phyloP scores from a whole-genome alignment of 306 rosid genomes.

The Albizia julibrissin region DNA sequence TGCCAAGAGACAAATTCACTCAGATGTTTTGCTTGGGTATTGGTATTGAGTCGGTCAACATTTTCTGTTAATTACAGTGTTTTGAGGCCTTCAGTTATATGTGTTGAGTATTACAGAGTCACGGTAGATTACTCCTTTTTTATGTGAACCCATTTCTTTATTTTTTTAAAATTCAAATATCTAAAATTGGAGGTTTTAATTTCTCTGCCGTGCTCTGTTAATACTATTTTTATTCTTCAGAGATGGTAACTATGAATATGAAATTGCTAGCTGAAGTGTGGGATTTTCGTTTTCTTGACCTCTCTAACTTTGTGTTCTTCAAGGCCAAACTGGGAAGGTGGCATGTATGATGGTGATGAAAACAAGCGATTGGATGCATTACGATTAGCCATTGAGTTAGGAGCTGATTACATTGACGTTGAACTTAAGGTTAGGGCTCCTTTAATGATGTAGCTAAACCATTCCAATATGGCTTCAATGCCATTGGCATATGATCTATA shows the following conservation, averaged over 20 bases:
- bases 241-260: background rate
- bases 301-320: slow-evolving; percentile 29
- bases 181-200: background rate
- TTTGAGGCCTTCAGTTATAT: background rate
- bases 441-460: background rate
- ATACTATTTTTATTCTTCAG: background rate
- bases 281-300: background rate
- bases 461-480: slow-evolving; percentile 20
- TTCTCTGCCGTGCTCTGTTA: background rate
- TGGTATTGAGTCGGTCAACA: background rate
- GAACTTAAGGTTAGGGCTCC: slow-evolving; percentile 72
- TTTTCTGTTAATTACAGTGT: background rate
- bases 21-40: background rate
- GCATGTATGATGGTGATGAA: slow-evolving; percentile 83
- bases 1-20: background rate
- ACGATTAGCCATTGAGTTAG: slow-evolving; percentile 72
- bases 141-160: background rate
- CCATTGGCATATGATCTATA: background rate
- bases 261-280: background rate
- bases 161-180: background rate
- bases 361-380: slow-evolving; percentile 64
- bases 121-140: background rate
- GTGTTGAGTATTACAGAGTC: background rate
- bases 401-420: slow-evolving; percentile 84
- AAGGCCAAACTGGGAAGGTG: slow-evolving; percentile 93